Percentiles rank a stretch among this genome's conserved stretches.
Evolutionary conservation across 1,284 basidiomycete genomes (phyloP).

Genomic region (Singerocomus rubriflavus): DNA sequence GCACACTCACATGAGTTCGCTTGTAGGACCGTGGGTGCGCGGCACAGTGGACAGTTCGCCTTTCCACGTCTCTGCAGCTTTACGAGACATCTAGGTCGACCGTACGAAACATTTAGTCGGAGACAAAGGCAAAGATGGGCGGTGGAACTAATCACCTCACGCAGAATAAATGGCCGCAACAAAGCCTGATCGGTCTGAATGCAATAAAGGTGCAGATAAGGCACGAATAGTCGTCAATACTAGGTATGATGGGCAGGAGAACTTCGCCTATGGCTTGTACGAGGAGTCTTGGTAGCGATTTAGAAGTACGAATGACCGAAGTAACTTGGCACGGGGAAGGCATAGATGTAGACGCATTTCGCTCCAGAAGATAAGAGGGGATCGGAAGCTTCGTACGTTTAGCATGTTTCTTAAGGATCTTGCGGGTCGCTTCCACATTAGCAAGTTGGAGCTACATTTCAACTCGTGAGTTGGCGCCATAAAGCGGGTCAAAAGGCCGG

Average conservation of each 20-base stretch:
- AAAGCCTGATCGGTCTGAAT: conserved; percentile 85
- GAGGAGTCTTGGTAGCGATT: conserved; percentile 72
- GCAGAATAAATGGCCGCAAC: conserved; percentile 90
- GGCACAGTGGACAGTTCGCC: conserved; percentile 84
- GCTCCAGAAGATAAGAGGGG: conserved; percentile 28
- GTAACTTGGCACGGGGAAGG: conserved; percentile 18
- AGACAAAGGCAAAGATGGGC: rapidly evolving
- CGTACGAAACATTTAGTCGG: not conserved
- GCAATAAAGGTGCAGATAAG: conserved; percentile 81
- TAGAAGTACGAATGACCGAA: conserved; percentile 31
- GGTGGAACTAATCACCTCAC: conserved; percentile 46
- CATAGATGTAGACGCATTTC: conserved; percentile 9
- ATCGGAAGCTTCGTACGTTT: conserved; percentile 77
- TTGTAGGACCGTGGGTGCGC: conserved; percentile 68
- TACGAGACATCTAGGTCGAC: conserved; percentile 65
- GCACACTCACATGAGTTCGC: conserved; percentile 60
- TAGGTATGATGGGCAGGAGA: conserved; percentile 80
- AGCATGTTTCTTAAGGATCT: conserved; percentile 93
- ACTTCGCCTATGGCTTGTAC: conserved; percentile 85
- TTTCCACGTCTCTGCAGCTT: conserved; percentile 90
- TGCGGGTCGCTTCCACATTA: conserved; percentile 85
- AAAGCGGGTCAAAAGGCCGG: not conserved
- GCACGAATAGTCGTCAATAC: conserved; percentile 77
- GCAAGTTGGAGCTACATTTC: conserved; percentile 69
- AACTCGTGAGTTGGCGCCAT: not conserved